Evolutionary conservation across 805 yeast species (phyloP).

Genomic region (Sungouiozyma intestinalis): DNA sequence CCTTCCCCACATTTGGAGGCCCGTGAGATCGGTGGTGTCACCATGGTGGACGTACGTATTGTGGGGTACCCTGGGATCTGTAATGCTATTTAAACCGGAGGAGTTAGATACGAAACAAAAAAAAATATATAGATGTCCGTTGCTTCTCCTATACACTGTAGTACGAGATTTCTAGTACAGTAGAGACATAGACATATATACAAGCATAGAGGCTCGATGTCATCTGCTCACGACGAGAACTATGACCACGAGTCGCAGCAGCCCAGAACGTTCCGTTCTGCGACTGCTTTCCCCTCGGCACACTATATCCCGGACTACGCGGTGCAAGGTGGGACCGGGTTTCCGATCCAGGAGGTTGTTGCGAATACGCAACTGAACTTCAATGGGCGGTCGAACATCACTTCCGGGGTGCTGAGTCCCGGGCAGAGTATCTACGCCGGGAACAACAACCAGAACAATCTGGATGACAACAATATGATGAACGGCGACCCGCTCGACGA

Average conservation of each 20-base stretch:
- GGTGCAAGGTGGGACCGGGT: conserved; percentile 8
- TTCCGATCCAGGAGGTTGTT: conserved; percentile 24
- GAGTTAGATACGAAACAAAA: too few species aligned
- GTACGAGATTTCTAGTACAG: too few species aligned
- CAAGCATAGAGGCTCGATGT: not conserved
- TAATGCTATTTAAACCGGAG: too few species aligned
- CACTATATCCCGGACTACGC: conserved; percentile 23
- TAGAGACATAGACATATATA: too few species aligned
- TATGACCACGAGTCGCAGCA: conserved; percentile 18
- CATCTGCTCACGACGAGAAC: conserved; percentile 5
- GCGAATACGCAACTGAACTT: conserved; percentile 21
- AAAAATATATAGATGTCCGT: too few species aligned
- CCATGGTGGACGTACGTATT: too few species aligned
- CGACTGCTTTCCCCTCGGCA: conserved; percentile 7
- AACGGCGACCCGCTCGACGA: conserved; percentile 4
- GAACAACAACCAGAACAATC: conserved; percentile 3
- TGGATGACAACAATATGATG: not conserved
- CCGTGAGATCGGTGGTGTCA: too few species aligned
- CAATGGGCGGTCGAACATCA: conserved; percentile 13
- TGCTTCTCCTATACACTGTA: too few species aligned
- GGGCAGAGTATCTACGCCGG: conserved; percentile 9
- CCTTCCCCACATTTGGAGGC: too few species aligned
- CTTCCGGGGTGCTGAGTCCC: conserved; percentile 16
- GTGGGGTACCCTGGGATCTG: too few species aligned
- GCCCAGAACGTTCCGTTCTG: conserved; percentile 1